Evolutionary conservation across 129 eudicot genomes (phyloP).

Genomic region (Flaveria sonorensis): DNA sequence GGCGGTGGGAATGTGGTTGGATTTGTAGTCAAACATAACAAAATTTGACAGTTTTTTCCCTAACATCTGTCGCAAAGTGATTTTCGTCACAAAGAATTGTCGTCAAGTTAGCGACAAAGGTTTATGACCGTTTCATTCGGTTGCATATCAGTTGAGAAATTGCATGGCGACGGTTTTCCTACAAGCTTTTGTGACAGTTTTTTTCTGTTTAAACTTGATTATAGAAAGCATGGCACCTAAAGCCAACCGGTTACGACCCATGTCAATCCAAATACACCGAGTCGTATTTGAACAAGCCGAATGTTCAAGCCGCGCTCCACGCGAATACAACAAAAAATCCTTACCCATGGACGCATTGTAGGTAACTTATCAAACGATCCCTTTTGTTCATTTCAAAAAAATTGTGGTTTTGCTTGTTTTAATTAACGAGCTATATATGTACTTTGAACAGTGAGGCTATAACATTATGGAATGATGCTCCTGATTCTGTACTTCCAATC

Average conservation of each 20-base stretch:
- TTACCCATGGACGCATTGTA: constrained; percentile 84
- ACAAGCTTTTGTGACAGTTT: neutral
- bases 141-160: no score
- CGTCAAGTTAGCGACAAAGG: no score
- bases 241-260: constrained; percentile 77
- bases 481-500: constrained; percentile 59
- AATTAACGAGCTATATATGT: neutral
- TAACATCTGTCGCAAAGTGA: no score
- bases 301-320: constrained; percentile 81
- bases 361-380: constrained; percentile 41
- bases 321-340: constrained; percentile 77
- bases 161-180: constrained; percentile 43
- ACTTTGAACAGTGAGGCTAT: constrained; percentile 44
- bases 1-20: no score
- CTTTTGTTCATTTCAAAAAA: neutral
- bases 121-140: no score
- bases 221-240: constrained; percentile 56
- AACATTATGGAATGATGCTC: constrained; percentile 58
- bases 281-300: constrained; percentile 60
- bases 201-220: neutral
- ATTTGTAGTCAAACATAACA: no score
- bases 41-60: no score
- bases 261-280: constrained; percentile 56
- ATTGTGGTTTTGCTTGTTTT: neutral
- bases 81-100: no score